Percentiles rank a stretch among this genome's conserved stretches.
Evolutionary conservation across 2,329 filamentous ascomycete genomes (phyloP).

Genomic region (Alternaria incomplexa): DNA sequence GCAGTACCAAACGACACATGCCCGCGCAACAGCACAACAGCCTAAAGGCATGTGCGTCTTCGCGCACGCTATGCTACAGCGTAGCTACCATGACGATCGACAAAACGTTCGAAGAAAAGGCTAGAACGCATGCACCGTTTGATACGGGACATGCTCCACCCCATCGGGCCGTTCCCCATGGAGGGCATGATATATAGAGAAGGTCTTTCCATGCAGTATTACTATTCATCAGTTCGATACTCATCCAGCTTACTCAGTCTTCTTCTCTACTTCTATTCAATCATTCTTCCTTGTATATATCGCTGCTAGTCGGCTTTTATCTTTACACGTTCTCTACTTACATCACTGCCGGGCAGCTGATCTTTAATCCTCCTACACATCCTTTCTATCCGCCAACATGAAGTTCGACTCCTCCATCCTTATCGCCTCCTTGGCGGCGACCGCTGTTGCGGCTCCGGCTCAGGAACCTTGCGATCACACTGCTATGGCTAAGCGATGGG

Average conservation of each 20-base stretch:
- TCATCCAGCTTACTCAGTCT: conserved; percentile 10
- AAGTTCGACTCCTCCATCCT: conserved; percentile 37
- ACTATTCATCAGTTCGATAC: conserved; percentile 11
- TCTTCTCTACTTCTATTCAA: conserved; percentile 13
- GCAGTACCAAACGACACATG: conserved; percentile 29
- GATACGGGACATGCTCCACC: conserved; percentile 7
- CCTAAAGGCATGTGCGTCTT: conserved; percentile 22
- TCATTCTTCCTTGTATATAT: conserved; percentile 10
- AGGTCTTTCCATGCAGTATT: background rate
- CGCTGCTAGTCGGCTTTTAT: conserved; percentile 38
- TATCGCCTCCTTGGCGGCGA: conserved; percentile 33
- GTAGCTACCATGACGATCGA: background rate
- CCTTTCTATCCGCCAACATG: conserved; percentile 24
- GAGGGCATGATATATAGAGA: conserved; percentile 13
- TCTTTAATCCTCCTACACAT: conserved; percentile 6
- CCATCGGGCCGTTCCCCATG: background rate
- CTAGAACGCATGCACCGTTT: conserved; percentile 12
- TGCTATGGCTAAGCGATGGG: conserved; percentile 30
- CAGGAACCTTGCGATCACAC: conserved; percentile 8
- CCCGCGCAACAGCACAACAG: conserved; percentile 22
- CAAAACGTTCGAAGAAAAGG: background rate
- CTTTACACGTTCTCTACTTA: conserved; percentile 11
- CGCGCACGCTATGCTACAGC: conserved; percentile 19
- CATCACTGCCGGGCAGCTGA: conserved; percentile 35
- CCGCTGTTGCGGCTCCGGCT: conserved; percentile 35